phyloP scores from a whole-genome alignment of 192 early-diverging fungal genomes.

The Diversispora eburnea region DNA sequence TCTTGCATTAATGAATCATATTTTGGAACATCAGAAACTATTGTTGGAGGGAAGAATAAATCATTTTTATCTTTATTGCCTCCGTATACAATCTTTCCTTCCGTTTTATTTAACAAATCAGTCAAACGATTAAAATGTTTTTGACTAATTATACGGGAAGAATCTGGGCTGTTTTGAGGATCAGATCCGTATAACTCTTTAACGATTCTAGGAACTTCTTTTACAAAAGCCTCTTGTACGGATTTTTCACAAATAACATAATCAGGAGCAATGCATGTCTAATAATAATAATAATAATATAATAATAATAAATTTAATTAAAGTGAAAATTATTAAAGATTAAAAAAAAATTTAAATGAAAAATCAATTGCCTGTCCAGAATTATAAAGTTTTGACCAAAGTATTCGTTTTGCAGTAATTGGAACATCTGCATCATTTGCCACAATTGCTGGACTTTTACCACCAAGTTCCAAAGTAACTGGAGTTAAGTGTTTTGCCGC shows the following conservation, averaged over 20 bases:
- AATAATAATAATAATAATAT: slow-evolving; percentile 10
- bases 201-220: slow-evolving; percentile 39
- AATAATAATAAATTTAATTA: slow-evolving; percentile 3
- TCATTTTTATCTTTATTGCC: slow-evolving; percentile 59
- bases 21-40: slow-evolving; percentile 68
- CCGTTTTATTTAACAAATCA: slow-evolving; percentile 44
- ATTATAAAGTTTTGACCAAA: slow-evolving; percentile 83
- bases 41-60: slow-evolving; percentile 76
- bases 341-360: not conserved
- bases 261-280: slow-evolving; percentile 79
- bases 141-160: slow-evolving; percentile 58
- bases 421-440: slow-evolving; percentile 63
- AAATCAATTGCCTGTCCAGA: slow-evolving; percentile 65
- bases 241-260: slow-evolving; percentile 61
- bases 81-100: slow-evolving; percentile 56
- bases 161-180: slow-evolving; percentile 42
- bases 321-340: slow-evolving; percentile 4
- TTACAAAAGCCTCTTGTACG: slow-evolving; percentile 46
- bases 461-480: slow-evolving; percentile 92
- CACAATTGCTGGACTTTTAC: slow-evolving; percentile 75
- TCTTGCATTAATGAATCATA: slow-evolving; percentile 67
- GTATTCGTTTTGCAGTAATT: slow-evolving; percentile 65
- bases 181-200: slow-evolving; percentile 42
- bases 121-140: slow-evolving; percentile 63
- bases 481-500: slow-evolving; percentile 83